Percentiles rank a stretch among this genome's conserved stretches.
Evolutionary conservation across 73 alveolate genomes (phyloP).

Genomic region (Halteria grandinella): DNA sequence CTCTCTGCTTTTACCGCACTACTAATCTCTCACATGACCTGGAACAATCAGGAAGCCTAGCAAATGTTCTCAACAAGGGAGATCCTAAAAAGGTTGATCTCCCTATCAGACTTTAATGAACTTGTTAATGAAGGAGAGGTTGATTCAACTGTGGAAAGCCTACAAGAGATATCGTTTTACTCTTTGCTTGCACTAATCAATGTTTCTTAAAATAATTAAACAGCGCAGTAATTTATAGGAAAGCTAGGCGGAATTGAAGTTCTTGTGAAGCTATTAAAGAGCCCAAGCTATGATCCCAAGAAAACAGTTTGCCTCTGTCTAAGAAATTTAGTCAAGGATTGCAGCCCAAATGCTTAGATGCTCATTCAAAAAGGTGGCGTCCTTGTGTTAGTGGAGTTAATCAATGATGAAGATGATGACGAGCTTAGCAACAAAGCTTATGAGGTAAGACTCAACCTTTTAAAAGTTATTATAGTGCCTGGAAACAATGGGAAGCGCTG

Average conservation of each 20-base stretch:
- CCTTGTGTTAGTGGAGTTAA: constrained; percentile 33
- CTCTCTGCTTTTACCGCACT: constrained; percentile 14
- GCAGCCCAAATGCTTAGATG: constrained; percentile 8
- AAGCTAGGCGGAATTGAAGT: constrained; percentile 20
- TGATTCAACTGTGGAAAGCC: constrained; percentile 15
- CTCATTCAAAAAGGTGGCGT: constrained; percentile 38
- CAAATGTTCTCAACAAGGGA: constrained; percentile 40
- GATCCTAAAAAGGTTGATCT: constrained; percentile 22
- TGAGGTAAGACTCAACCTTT: background rate
- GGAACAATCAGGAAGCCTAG: constrained; percentile 35
- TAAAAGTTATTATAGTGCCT: constrained; percentile 24
- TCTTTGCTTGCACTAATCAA: constrained; percentile 31
- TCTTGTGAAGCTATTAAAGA: constrained; percentile 18
- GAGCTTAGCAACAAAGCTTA: constrained; percentile 53
- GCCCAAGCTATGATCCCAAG: constrained; percentile 47
- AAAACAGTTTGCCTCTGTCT: constrained; percentile 57
- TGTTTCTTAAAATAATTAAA: constrained; percentile 21
- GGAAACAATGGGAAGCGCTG: constrained; percentile 36
- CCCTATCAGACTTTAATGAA: constrained; percentile 39
- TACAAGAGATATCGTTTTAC: constrained; percentile 49
- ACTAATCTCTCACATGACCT: constrained; percentile 45
- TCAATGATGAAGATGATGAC: constrained; percentile 65
- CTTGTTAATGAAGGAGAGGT: constrained; percentile 51
- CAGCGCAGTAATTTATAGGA: constrained; percentile 2
- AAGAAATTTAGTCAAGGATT: constrained; percentile 10